Conservation (phyloP, 768 basidiomycete genomes). For the Podaxis sp. region DNA sequence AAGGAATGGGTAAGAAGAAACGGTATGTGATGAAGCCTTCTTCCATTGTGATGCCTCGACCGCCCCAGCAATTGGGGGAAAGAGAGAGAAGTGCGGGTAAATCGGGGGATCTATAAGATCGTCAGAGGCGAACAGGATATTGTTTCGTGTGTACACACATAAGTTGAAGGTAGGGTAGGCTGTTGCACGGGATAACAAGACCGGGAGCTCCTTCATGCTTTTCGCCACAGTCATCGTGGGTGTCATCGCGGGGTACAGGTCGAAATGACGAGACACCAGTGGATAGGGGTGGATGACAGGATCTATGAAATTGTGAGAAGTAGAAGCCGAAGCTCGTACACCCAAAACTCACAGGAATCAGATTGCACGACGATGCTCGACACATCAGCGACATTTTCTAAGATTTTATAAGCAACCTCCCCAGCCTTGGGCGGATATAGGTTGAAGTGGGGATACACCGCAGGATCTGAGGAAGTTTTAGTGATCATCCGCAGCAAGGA, state of each 20-base stretch:
- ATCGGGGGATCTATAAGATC: constrained; percentile 28
- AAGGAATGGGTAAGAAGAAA: constrained; percentile 2
- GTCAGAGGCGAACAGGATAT: neutral
- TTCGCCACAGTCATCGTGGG: neutral
- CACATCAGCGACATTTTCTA: neutral
- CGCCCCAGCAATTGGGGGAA: constrained; percentile 19
- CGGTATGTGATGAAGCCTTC: neutral
- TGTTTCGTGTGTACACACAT: constrained; percentile 1
- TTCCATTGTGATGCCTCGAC: neutral
- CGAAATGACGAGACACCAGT: constrained; percentile 20
- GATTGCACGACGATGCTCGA: neutral
- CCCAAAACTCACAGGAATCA: neutral
- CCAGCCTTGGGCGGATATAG: constrained; percentile 14
- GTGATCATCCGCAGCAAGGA: neutral
- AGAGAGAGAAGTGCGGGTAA: constrained; percentile 38
- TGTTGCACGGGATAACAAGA: neutral
- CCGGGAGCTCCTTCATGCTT: neutral
- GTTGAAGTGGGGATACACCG: constrained; percentile 22
- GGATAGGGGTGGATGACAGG: constrained; percentile 11
- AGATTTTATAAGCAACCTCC: neutral
- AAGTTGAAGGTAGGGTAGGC: constrained; percentile 12
- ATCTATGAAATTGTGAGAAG: constrained; percentile 13
- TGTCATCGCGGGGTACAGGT: constrained; percentile 18
- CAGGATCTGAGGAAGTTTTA: constrained; percentile 26
- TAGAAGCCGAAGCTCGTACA: neutral